Conservation (phyloP, 1,139 yeast genomes). For the Debaryomyces subglobosus region DNA sequence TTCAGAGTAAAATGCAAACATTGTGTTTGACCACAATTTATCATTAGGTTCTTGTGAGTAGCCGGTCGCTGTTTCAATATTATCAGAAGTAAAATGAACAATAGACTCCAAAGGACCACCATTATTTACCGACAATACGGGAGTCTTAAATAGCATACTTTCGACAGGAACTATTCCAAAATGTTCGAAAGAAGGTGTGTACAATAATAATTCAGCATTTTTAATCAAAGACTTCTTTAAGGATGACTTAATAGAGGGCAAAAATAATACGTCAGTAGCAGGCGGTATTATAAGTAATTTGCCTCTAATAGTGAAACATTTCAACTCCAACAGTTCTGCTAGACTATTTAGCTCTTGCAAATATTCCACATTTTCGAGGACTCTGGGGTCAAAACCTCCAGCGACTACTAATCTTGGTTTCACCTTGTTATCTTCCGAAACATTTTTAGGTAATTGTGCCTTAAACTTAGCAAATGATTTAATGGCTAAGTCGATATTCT, state of each 20-base stretch:
- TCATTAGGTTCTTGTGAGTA: constrained; percentile 63
- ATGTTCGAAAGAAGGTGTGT: constrained; percentile 92
- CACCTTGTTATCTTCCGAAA: constrained; percentile 7
- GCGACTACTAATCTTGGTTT: constrained; percentile 62
- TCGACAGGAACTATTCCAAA: constrained; percentile 98
- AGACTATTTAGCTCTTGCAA: constrained; percentile 59
- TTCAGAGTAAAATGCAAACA: constrained; percentile 45
- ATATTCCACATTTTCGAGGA: constrained; percentile 75
- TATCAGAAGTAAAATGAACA: constrained; percentile 42
- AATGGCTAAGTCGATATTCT: constrained; percentile 79
- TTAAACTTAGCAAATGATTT: constrained; percentile 55
- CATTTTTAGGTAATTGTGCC: constrained; percentile 12
- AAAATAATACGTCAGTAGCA: constrained; percentile 61
- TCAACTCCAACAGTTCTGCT: constrained; percentile 49
- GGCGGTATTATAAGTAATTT: constrained; percentile 41
- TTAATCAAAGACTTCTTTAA: constrained; percentile 67
- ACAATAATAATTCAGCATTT: constrained; percentile 63
- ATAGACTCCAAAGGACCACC: constrained; percentile 96
- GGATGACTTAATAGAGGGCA: constrained; percentile 75
- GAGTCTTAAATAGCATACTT: constrained; percentile 82
- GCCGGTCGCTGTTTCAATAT: constrained; percentile 64
- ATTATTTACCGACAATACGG: constrained; percentile 81
- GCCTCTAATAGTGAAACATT: constrained; percentile 52
- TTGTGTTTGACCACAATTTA: constrained; percentile 63
- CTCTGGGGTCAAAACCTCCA: constrained; percentile 90